phyloP scores from a whole-genome alignment of 257 asterid genomes.

The Solanum paucissectum region DNA sequence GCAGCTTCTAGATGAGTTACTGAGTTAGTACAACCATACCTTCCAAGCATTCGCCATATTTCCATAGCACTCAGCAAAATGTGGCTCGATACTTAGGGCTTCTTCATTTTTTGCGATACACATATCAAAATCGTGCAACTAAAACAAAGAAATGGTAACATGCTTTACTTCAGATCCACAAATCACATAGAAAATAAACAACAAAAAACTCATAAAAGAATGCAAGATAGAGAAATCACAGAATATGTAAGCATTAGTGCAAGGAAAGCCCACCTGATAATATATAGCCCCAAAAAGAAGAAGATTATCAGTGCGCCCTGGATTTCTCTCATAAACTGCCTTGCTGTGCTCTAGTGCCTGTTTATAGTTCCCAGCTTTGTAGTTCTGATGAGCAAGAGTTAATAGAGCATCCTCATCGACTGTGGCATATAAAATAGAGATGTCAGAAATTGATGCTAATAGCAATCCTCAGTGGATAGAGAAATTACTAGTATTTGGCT shows the following conservation, averaged over 20 bases:
- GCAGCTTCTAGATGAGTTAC: background rate
- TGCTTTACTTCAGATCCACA: constrained; percentile 6
- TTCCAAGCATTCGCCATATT: constrained; percentile 99
- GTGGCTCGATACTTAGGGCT: constrained; percentile 82
- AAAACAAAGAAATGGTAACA: constrained; percentile 12
- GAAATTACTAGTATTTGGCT: background rate
- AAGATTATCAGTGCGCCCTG: constrained; percentile 88
- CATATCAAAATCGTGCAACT: constrained; percentile 84
- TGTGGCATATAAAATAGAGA: constrained; percentile 20
- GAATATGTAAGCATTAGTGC: background rate
- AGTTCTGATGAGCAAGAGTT: constrained; percentile 86
- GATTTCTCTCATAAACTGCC: constrained; percentile 73
- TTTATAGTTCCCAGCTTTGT: constrained; percentile 77
- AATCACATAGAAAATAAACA: background rate
- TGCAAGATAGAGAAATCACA: background rate
- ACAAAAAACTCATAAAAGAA: background rate
- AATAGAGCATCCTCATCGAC: constrained; percentile 79
- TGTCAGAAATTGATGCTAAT: background rate
- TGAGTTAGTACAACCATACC: constrained; percentile 26
- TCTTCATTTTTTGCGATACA: constrained; percentile 94
- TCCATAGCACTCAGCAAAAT: constrained; percentile 98
- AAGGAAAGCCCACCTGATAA: constrained; percentile 61
- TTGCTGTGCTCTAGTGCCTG: constrained; percentile 89
- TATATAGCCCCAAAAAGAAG: constrained; percentile 86
- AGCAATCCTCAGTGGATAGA: background rate